Evolutionary conservation across 345 rosid genomes (phyloP).

Genomic region (Acer saccharum): DNA sequence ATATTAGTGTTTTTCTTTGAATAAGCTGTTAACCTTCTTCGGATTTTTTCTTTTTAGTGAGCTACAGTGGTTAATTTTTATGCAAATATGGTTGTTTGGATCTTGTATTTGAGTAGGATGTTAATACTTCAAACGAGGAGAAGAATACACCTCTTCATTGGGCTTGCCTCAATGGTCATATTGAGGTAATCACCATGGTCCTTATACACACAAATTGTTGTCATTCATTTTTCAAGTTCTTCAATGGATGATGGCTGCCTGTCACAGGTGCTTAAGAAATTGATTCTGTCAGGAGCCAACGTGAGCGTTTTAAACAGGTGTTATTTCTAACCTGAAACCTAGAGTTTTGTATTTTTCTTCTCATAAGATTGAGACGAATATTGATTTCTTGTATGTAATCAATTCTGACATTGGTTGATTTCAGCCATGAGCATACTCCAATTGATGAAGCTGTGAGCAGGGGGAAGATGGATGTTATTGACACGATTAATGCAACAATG

Average conservation of each 20-base stretch:
- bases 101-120: constrained; percentile 48
- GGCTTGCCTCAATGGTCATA: constrained; percentile 88
- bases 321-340: background rate
- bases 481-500: constrained; percentile 60
- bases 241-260: background rate
- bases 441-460: constrained; percentile 77
- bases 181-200: constrained; percentile 52
- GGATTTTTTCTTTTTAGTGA: background rate
- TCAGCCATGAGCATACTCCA: constrained; percentile 81
- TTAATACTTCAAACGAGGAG: constrained; percentile 69
- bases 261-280: constrained; percentile 72
- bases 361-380: background rate
- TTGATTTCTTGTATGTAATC: background rate
- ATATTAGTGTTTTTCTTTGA: background rate
- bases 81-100: constrained; percentile 9
- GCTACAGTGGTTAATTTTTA: background rate
- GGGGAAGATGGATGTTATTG: constrained; percentile 67
- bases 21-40: background rate
- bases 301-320: constrained; percentile 75
- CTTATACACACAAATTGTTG: background rate
- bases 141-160: constrained; percentile 89
- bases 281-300: constrained; percentile 80
- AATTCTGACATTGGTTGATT: constrained; percentile 9
- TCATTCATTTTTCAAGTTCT: constrained; percentile 7
- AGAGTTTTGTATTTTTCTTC: background rate